These are phyloP conservation scores for Ganoderma sinense DNA, from an alignment of 1,284 basidiomycete genomes.

Conservation along the genomic window DNA sequence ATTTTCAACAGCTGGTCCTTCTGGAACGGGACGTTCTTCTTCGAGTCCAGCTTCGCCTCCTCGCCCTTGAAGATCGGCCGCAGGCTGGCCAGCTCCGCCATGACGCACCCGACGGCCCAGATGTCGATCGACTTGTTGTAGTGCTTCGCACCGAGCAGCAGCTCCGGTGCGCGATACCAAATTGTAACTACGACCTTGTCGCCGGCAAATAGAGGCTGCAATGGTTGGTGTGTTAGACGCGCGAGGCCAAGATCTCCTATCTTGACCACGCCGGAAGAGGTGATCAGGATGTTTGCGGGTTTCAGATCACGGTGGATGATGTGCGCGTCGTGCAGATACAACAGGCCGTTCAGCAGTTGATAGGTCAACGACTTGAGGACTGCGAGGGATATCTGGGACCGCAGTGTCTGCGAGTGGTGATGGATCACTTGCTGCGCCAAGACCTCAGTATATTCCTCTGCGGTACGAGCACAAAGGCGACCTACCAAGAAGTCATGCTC, in stretches of 20 bases:
- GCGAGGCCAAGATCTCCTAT: conserved; percentile 98
- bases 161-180: conserved; percentile 98
- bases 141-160: conserved; percentile 94
- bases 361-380: conserved; percentile 95
- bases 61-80: conserved; percentile 99
- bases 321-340: conserved; percentile 95
- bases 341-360: conserved; percentile 95
- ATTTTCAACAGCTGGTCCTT: conserved; percentile 95
- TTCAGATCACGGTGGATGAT: conserved; percentile 98
- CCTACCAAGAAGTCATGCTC: conserved; percentile 96
- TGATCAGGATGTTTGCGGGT: conserved; percentile 98
- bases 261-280: conserved; percentile 89
- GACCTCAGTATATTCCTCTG: neutral
- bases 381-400: conserved; percentile 74
- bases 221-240: conserved; percentile 84
- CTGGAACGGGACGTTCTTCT: conserved; percentile 95
- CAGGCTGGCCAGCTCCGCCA: conserved; percentile 93
- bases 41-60: conserved; percentile 94
- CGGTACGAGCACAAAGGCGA: neutral
- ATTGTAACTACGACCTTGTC: conserved; percentile 99
- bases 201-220: conserved; percentile 86
- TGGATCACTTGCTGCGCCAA: conserved; percentile 93
- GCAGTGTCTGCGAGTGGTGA: conserved; percentile 91
- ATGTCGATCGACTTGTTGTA: conserved; percentile 96
- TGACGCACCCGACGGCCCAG: conserved; percentile 97